Evolutionary conservation across 148 eudicot genomes (phyloP).

Genomic region (Camellia granthamiana): DNA sequence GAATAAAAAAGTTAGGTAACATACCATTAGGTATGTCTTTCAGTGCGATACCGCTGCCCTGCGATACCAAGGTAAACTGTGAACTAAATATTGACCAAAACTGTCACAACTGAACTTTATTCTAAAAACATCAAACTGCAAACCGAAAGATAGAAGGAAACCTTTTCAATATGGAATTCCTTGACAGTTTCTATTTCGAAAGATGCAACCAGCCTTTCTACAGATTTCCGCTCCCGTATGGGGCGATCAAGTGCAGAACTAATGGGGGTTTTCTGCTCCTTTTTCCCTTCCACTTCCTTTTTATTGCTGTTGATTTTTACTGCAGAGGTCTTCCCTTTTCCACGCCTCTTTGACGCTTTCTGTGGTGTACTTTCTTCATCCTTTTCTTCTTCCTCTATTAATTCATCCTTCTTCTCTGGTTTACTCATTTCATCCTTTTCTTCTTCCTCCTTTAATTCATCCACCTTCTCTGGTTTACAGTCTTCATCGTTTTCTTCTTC

Average conservation of each 20-base stretch:
- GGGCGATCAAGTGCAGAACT: constrained; percentile 62
- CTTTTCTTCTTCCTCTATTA: constrained; percentile 23
- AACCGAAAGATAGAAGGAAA: constrained; percentile 16
- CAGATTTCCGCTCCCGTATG: constrained; percentile 88
- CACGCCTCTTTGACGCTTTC: constrained; percentile 27
- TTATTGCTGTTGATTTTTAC: constrained; percentile 28
- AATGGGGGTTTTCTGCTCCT: constrained; percentile 62
- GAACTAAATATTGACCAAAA: constrained; percentile 5
- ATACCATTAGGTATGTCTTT: constrained; percentile 96
- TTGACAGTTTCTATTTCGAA: constrained; percentile 63
- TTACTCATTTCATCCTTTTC: not conserved
- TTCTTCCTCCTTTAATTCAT: constrained; percentile 3
- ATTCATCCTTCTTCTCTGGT: constrained; percentile 15
- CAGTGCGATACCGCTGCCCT: constrained; percentile 84
- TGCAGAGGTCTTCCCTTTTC: constrained; percentile 27
- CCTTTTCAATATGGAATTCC: constrained; percentile 77
- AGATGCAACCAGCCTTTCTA: constrained; percentile 86
- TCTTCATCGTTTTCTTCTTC: constrained; percentile 26
- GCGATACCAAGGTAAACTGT: constrained; percentile 36
- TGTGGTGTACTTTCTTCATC: constrained; percentile 18
- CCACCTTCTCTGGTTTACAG: constrained; percentile 22
- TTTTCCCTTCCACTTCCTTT: constrained; percentile 31
- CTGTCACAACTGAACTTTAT: not conserved
- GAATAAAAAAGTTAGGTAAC: not conserved
- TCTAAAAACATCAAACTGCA: not conserved